These are phyloP conservation scores for Monilinia fructicola DNA, from an alignment of 2,329 filamentous ascomycete species.

Conservation along the genomic window DNA sequence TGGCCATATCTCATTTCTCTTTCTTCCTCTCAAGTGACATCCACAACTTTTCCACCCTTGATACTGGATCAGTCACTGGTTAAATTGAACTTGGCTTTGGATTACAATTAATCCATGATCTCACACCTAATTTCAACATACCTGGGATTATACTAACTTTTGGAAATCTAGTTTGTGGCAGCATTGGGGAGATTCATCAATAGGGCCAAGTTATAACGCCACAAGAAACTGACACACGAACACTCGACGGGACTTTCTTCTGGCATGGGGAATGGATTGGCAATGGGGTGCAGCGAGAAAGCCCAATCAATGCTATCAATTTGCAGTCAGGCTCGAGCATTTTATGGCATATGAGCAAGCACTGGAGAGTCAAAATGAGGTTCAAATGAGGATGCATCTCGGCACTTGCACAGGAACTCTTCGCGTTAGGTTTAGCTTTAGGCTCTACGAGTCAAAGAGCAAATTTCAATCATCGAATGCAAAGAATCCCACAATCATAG, in stretches of 20 bases:
- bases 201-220: background rate
- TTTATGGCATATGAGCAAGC: background rate
- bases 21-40: no score
- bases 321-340: background rate
- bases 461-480: background rate
- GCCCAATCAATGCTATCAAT: background rate
- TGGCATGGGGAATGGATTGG: background rate
- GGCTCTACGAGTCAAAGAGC: background rate
- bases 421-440: background rate
- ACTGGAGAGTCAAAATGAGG: background rate
- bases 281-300: background rate
- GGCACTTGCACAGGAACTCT: slow-evolving; percentile 3
- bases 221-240: background rate
- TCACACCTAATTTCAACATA: background rate
- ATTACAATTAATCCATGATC: background rate
- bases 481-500: background rate
- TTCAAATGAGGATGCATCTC: background rate
- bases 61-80: no score
- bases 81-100: background rate
- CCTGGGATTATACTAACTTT: background rate
- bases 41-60: no score
- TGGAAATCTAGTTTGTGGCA: background rate
- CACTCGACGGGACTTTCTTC: background rate
- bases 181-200: background rate
- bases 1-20: background rate